A percentile compares a stretch with the other conserved stretches of the same genome.
Evolutionary conservation across 768 basidiomycete genomes (phyloP).

Genomic region (Suillus occidentalis): DNA sequence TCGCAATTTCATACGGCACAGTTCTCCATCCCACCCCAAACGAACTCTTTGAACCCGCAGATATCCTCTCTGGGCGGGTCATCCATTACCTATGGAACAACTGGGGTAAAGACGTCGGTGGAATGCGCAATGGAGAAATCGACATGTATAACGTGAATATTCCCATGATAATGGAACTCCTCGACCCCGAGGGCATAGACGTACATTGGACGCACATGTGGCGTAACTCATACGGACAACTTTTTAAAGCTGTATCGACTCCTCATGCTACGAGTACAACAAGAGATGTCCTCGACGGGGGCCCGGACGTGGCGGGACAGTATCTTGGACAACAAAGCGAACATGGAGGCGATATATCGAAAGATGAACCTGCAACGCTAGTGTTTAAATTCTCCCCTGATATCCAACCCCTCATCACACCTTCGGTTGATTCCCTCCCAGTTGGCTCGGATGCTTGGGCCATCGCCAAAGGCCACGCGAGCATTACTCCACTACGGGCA

Average conservation of each 20-base stretch:
- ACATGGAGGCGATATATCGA: conserved; percentile 7
- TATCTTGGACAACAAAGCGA: conserved; percentile 14
- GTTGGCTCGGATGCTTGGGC: conserved; percentile 85
- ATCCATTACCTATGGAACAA: conserved; percentile 75
- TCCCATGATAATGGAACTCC: conserved; percentile 69
- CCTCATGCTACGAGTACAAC: conserved; percentile 19
- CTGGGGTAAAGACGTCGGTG: conserved; percentile 74
- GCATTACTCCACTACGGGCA: conserved; percentile 77
- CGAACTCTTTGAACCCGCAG: conserved; percentile 65
- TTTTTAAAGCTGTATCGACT: conserved; percentile 58
- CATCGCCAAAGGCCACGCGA: conserved; percentile 63
- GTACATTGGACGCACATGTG: conserved; percentile 83
- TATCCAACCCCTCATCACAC: conserved; percentile 65
- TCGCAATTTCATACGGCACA: conserved; percentile 88
- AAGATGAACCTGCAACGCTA: conserved; percentile 38
- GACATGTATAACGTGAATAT: conserved; percentile 89
- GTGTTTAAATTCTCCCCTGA: conserved; percentile 78
- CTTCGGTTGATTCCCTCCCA: conserved; percentile 58
- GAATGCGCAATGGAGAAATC: conserved; percentile 61
- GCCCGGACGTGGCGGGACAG: conserved; percentile 41
- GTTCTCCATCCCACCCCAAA: conserved; percentile 68
- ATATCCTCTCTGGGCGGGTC: conserved; percentile 65
- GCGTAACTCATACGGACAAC: conserved; percentile 80
- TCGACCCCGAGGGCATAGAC: conserved; percentile 59
- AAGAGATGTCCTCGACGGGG: conserved; percentile 36